Evolutionary conservation across 441 rosid species (phyloP).

Genomic region (Dalechampia spathulata): DNA sequence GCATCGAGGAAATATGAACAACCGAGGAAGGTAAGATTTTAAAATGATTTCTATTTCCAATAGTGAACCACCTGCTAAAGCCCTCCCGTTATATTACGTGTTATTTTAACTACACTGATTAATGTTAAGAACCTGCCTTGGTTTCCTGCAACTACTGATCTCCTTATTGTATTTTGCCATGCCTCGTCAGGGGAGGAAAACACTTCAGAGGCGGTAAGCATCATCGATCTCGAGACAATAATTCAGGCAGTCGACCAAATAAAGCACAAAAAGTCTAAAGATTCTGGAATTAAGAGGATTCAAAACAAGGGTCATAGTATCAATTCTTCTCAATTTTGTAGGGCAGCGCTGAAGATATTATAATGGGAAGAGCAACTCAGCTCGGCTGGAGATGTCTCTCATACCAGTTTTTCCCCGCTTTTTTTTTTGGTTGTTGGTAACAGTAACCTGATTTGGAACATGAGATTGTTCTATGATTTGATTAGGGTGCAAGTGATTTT

Average conservation of each 20-base stretch:
- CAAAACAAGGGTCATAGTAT: no score
- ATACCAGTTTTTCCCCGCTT: no score
- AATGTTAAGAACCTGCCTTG: background rate
- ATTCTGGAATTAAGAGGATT: slow-evolving; percentile 2
- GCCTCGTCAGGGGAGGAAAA: slow-evolving; percentile 57
- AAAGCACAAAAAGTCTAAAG: slow-evolving; percentile 47
- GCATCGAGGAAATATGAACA: slow-evolving; percentile 33
- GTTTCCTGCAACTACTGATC: background rate
- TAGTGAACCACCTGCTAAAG: no score
- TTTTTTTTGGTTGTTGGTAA: no score
- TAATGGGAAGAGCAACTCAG: no score
- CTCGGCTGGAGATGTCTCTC: no score
- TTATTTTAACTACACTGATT: background rate
- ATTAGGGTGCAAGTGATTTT: no score
- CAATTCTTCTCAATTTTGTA: background rate
- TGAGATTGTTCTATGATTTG: no score
- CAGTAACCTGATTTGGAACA: no score
- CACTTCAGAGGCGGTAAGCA: slow-evolving; percentile 50
- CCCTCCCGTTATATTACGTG: no score
- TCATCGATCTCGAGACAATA: slow-evolving; percentile 36
- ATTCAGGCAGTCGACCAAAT: slow-evolving; percentile 48
- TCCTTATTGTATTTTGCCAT: background rate
- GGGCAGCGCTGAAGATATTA: no score
- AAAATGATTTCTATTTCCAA: no score
- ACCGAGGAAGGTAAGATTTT: slow-evolving; percentile 71